These are phyloP conservation scores for Austropuccinia psidii DNA, from an alignment of 1,284 basidiomycete species.

Conservation along the genomic window DNA sequence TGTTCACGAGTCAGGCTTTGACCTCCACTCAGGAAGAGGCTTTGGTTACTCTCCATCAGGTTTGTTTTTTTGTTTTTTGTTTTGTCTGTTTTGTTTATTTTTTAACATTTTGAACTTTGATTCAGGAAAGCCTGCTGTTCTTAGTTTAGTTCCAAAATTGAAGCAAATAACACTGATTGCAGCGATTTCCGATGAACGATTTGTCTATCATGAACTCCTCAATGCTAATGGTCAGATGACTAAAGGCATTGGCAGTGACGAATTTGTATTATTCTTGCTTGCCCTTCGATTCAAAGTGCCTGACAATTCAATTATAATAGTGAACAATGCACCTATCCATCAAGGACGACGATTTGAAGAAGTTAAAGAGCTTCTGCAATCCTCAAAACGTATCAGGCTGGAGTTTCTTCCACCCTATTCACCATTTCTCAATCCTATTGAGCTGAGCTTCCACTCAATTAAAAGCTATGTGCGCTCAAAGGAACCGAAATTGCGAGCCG, in stretches of 20 bases:
- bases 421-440: background rate
- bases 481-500: background rate
- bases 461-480: background rate
- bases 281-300: background rate
- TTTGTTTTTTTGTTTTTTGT: background rate
- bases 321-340: conserved; percentile 3
- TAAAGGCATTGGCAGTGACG: background rate
- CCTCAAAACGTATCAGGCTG: background rate
- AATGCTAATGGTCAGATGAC: background rate
- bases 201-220: conserved; percentile 1
- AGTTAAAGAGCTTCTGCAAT: background rate
- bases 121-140: background rate
- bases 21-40: background rate
- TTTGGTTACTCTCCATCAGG: background rate
- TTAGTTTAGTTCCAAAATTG: background rate
- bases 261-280: background rate
- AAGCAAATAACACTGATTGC: conserved; percentile 3
- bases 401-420: conserved; percentile 2
- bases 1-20: background rate
- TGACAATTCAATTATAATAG: background rate
- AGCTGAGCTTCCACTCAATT: background rate
- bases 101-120: background rate
- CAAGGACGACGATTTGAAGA: background rate
- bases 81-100: background rate
- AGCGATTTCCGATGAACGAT: background rate